Base-by-base conservation (phyloP, 768 basidiomycete genomes). In the Boletus rex-veris region DNA sequence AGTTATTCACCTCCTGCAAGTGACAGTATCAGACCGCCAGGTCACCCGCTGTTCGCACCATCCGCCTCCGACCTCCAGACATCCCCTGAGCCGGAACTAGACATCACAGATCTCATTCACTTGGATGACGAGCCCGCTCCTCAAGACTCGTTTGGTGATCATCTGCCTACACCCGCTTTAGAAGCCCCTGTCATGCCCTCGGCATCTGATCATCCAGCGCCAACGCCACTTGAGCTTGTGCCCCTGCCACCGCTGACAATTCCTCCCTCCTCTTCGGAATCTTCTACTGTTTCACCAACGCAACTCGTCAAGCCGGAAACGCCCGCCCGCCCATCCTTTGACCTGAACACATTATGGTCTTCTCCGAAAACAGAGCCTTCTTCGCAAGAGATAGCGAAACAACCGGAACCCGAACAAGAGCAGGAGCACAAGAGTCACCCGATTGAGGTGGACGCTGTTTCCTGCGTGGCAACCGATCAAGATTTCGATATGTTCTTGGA, bases 401-500 rank as follows among this genome's bases (percentile, higher is more conserved):
- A 67, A n/a, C 59, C 62, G 28, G 61, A 69, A 19, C 60, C 66
- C 8, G 64, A 67, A 4, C 62, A 56, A 3, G 65, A 64, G 24
- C 71, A 67, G 24, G 71, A 70, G 16, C 70, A 69, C 4, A 77
- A 74, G 58, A 76, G 77, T n/a, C 71, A 72, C 31, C 67, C 72
- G 9, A 77, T 80, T 58, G 81, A 79, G 62, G 71, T 71, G 38
- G 77, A 75, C 26, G 35, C 58, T 53, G 44, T 60, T 19, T 60
- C 64, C 16, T 62, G 60, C 46, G 80, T 77, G 55, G 78, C 84
- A 10, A 83, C 84, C 49, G 91, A 92, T 69, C 81, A 84, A 57
- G 91, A 92, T 67, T 92, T 94, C 62, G 91, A 92, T 60, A 88
- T 92, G 84, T 86, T 92, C 63, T 71, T 94, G 37, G 83, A 88